Conservation (phyloP, 495 filamentous ascomycete species). For the Recurvomyces mirabilis region DNA sequence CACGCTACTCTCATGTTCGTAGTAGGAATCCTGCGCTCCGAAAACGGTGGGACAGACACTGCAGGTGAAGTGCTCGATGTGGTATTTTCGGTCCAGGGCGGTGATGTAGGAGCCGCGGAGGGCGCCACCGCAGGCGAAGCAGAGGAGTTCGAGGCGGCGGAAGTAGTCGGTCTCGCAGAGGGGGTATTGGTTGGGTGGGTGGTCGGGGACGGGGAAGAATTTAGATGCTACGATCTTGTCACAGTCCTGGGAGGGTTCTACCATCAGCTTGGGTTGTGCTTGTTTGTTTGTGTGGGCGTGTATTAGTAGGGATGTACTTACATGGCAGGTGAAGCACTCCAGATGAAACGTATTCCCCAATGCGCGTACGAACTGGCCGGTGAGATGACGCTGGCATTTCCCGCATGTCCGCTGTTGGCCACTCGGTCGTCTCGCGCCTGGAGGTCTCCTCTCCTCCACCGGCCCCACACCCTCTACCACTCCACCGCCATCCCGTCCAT, state of each 20-base stretch:
- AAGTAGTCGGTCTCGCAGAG: slow-evolving; percentile 99
- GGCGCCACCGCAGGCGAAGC: slow-evolving; percentile 83
- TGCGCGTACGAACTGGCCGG: slow-evolving; percentile 91
- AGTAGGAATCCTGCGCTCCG: slow-evolving; percentile 95
- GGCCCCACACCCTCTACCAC: background rate
- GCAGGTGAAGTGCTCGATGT: slow-evolving; percentile 98
- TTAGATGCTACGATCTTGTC: slow-evolving; percentile 93
- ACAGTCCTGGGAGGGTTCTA: slow-evolving; percentile 94
- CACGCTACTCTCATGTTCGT: slow-evolving; percentile 91
- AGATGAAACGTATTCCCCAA: slow-evolving; percentile 88
- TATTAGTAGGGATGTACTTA: too few species aligned
- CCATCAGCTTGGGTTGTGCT: too few species aligned
- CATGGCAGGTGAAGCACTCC: slow-evolving; percentile 95
- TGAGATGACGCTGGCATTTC: slow-evolving; percentile 75
- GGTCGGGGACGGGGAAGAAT: slow-evolving; percentile 93
- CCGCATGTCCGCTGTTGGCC: slow-evolving; percentile 53
- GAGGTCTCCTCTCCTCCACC: slow-evolving; percentile 8
- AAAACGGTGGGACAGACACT: slow-evolving; percentile 95
- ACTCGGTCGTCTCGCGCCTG: slow-evolving; percentile 21
- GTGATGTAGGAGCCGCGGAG: slow-evolving; percentile 97
- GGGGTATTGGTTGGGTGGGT: slow-evolving; percentile 79
- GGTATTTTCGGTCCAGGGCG: slow-evolving; percentile 92
- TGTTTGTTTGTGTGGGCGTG: too few species aligned
- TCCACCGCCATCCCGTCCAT: background rate
- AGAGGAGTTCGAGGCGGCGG: slow-evolving; percentile 78